Percentiles rank a stretch among this genome's conserved stretches.
phyloP scores from a whole-genome alignment of 176 grass and related monocot species.

The Cenchrus purpureus region DNA sequence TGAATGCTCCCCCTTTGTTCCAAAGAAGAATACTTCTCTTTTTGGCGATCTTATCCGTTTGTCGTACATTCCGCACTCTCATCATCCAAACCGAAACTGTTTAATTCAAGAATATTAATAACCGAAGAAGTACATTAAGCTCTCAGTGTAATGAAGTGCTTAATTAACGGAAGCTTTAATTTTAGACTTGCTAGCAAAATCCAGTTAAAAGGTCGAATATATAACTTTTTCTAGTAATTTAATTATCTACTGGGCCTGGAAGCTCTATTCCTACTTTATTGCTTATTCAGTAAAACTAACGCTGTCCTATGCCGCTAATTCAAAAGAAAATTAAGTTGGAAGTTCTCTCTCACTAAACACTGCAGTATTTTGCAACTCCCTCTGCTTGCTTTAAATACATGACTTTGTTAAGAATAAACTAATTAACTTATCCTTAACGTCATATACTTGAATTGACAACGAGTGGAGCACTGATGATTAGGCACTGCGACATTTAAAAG shows the following conservation, averaged over 20 bases:
- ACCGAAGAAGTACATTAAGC: neutral
- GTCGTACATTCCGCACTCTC: neutral
- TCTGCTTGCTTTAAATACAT: too few relatives aligned
- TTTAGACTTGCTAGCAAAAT: neutral
- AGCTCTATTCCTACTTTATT: neutral
- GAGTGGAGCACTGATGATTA: neutral
- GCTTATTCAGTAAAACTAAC: too few relatives aligned
- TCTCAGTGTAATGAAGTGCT: neutral
- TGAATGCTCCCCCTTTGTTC: slow-evolving; percentile 1
- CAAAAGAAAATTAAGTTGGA: neutral
- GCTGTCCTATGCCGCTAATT: neutral
- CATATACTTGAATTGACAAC: too few relatives aligned
- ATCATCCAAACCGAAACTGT: neutral
- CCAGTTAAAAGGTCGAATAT: neutral
- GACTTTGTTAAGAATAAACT: too few relatives aligned
- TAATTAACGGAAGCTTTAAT: neutral
- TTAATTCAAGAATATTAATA: neutral
- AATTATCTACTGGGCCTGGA: neutral
- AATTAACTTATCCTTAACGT: too few relatives aligned
- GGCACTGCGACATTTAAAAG: neutral
- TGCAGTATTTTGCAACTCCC: neutral
- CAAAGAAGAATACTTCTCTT: slow-evolving; percentile 12
- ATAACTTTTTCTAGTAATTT: neutral
- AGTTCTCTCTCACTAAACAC: neutral
- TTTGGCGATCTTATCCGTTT: slow-evolving; percentile 26